Evolutionary conservation across 2,329 filamentous ascomycete genomes (phyloP), one percentile per base, ranked within the genome.

Genomic region (Colletotrichum acutatum): DNA sequence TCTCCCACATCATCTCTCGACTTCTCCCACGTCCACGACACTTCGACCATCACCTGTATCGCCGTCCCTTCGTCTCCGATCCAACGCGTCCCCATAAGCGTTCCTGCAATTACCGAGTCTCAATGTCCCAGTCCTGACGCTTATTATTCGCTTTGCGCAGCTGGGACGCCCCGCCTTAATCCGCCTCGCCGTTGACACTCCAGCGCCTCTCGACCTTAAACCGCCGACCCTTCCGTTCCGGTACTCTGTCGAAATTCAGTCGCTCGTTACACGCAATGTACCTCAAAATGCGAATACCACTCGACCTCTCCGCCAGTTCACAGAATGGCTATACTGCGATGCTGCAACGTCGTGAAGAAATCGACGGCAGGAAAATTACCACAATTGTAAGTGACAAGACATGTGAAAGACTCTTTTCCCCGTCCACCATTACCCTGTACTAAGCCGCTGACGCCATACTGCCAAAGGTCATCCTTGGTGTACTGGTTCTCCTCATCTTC

Each of bases 401-500:
- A 59, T 42, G 32, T 32, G 26, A 37, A 26, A 5, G 24, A 19
- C 46, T 30, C 46, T 30, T 12, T 7, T 26, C 12, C 58, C 26
- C 26, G 11, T 32, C 28, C 22, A 30, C n/a, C n/a, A 8, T 24
- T 4, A 52, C 24, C 24, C 28, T 22, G 19, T 11, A 66, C 30
- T 24, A 42, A 22, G 9, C 26, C 37, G 67, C 59, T 75, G 53
- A 75, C 54, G 8, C 53, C 49, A 57, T 34, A 42, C 12, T 5
- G 46, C 49, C 37, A 49, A 53, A 80, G 79, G 76, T 77, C 66
- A 75, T 79, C n/a, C 75, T 76, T 9, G 76, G 66, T 58, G 61
- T 77, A 16, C 64, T 80, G 9, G 74, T 78, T 5, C 74, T 76
- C 30, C 32, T 78, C n/a, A 78, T 76, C 24, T 68, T 79, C 19